phyloP scores from a whole-genome alignment of 192 early-diverging fungal species.

The Coemansia guatemalensis region DNA sequence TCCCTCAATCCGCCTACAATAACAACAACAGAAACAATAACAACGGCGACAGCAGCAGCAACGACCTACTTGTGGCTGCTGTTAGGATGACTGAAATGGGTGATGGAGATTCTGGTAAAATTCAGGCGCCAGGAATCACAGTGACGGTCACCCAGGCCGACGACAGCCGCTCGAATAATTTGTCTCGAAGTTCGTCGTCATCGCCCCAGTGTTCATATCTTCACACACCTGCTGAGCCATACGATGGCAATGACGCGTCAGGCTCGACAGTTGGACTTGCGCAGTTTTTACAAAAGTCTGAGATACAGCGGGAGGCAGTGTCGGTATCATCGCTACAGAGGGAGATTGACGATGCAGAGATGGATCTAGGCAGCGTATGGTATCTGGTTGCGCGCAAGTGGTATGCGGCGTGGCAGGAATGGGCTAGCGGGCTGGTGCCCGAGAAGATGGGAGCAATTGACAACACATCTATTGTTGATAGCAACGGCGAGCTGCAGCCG shows the following conservation, averaged over 20 bases:
- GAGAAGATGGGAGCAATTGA: constrained; percentile 52
- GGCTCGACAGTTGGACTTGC: background rate
- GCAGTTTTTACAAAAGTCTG: background rate
- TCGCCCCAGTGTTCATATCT: constrained; percentile 24
- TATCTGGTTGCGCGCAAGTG: constrained; percentile 53
- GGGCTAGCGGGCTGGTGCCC: constrained; percentile 22
- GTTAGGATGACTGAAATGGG: too few species aligned
- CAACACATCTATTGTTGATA: constrained; percentile 40
- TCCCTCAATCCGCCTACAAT: background rate
- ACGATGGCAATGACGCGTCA: constrained; percentile 11
- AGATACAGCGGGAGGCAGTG: background rate
- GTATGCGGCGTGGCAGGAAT: constrained; percentile 52
- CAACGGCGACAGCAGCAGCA: too few species aligned
- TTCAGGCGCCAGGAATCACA: constrained; percentile 1
- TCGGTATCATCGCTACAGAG: constrained; percentile 19
- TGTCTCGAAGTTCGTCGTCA: background rate
- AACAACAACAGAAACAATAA: too few species aligned
- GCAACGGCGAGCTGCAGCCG: constrained; percentile 28
- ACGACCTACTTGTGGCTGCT: background rate
- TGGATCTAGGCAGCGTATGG: constrained; percentile 49
- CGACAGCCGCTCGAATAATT: background rate
- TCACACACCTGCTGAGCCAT: constrained; percentile 41
- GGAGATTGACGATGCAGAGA: constrained; percentile 15
- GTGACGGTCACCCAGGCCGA: background rate
- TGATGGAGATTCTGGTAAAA: too few species aligned